A percentile compares a stretch with the other conserved stretches of the same genome.
Conservation (phyloP, 257 asterid genomes). For the Scutellaria baicalensis region DNA sequence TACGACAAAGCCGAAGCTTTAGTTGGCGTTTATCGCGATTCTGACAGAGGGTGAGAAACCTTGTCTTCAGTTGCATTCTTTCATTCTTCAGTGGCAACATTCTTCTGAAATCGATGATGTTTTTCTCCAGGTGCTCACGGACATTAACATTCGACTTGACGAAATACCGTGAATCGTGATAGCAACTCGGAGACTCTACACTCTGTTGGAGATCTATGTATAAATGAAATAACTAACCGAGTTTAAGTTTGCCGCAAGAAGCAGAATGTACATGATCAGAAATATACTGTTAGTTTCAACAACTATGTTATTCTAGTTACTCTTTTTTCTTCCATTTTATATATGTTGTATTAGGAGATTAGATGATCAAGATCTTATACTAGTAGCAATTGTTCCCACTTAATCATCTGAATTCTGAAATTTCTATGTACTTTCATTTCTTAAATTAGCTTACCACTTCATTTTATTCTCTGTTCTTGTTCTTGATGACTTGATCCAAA, state of each 20-base stretch:
- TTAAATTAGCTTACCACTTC: no score
- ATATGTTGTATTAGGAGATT: neutral
- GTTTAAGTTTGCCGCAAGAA: neutral
- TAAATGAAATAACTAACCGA: neutral
- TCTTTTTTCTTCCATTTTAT: neutral
- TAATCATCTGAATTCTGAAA: neutral
- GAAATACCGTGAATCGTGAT: conserved; percentile 59
- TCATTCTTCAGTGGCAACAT: neutral
- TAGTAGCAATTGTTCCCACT: neutral
- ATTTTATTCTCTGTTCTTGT: no score
- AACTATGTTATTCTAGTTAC: neutral
- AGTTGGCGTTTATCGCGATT: conserved; percentile 94
- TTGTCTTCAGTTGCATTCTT: neutral
- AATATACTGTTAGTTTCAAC: neutral
- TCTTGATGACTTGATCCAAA: no score
- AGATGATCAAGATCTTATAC: neutral
- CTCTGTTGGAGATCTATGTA: neutral
- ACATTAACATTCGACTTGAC: conserved; percentile 82
- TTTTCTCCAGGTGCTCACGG: conserved; percentile 65
- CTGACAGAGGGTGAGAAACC: conserved; percentile 61
- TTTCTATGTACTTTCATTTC: no score
- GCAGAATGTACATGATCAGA: conserved; percentile 23
- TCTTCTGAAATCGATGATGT: neutral
- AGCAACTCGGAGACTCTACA: neutral
- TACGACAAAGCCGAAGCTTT: conserved; percentile 97